Evolutionary conservation across 306 rosid genomes (phyloP), one percentile per base, ranked within the genome.

Genomic region (Vigna angularis): DNA sequence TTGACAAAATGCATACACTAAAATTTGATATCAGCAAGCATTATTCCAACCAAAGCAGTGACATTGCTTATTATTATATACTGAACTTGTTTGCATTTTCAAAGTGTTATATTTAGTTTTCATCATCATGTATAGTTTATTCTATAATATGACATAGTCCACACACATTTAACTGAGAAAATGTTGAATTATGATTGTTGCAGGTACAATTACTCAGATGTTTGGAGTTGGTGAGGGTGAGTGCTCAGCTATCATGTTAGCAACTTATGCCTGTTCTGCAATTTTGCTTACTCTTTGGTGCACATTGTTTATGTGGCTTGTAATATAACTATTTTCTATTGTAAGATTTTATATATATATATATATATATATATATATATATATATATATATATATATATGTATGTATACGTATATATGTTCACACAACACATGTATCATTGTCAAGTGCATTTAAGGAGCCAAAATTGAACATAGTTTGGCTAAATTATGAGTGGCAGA

Each of bases 151-250:
- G 69, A 0, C 69, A 63, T 16, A 34, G n/a, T 63, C 14, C 36
- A 7, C 48, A 63, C 0, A 7, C 28, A 8, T 34, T 34, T 50
- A 13, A 51, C 61, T 59, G 44, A 7, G 4, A 66, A 67, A 67
- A 45, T 12, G 7, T 22, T 67, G 0, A 66, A 45, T 14, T 22
- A 62, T 50, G 51, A 28, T 1, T 42, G 4, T 77, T 45, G 0
- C 73, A 81, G 88, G 85, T 47, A 81, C 88, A 68, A 80, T 77
- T 44, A 77, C 75, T 59, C 85, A 85, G 10, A 52, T 77, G 78
- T 32, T 73, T 81, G 85, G 85, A 67, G 83, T 48, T 81, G 88
- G 85, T 61, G 75, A 68, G 62, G 49, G 66, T 55, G 85, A 81
- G 74, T 78, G 76, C 79, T 82, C 84, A 38, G 51, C 80, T 48